Evolutionary conservation across 2,329 filamentous ascomycete genomes (phyloP).

Genomic region (Podosphaera xanthii): DNA sequence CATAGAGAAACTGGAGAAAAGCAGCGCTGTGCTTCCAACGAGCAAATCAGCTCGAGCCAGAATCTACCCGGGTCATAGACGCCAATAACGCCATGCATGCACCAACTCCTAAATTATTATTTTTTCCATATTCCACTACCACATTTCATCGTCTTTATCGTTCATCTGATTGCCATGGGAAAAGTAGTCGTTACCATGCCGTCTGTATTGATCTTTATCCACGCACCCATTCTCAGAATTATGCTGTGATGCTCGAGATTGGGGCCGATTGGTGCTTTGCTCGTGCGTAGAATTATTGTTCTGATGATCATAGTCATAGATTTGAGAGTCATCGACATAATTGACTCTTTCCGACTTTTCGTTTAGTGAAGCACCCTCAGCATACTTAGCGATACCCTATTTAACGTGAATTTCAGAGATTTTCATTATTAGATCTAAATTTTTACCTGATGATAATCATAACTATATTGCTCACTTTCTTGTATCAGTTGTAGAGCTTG

Average conservation of each 20-base stretch:
- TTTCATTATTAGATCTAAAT: background rate
- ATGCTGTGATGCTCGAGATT: conserved; percentile 16
- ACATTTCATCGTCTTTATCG: conserved; percentile 15
- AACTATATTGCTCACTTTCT: conserved; percentile 17
- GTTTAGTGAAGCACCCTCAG: conserved; percentile 14
- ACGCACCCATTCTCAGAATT: conserved; percentile 13
- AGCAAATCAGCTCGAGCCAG: conserved; percentile 4
- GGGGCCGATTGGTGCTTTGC: conserved; percentile 13
- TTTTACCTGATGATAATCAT: conserved; percentile 18
- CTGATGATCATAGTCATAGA: conserved; percentile 25
- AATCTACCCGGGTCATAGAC: conserved; percentile 9
- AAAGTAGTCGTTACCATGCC: conserved; percentile 14
- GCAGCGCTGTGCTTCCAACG: conserved; percentile 16
- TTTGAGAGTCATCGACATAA: conserved; percentile 26
- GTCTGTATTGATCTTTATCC: conserved; percentile 13
- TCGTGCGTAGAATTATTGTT: conserved; percentile 16
- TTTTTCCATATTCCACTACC: conserved; percentile 10
- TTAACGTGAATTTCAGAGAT: conserved; percentile 4
- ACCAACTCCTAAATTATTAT: conserved; percentile 6
- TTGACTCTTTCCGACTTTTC: conserved; percentile 18
- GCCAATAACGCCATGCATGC: conserved; percentile 17
- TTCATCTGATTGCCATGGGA: conserved; percentile 10
- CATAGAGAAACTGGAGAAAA: background rate
- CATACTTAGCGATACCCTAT: conserved; percentile 17
- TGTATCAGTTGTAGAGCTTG: conserved; percentile 15